These are phyloP conservation scores for Trichoderma breve DNA, from an alignment of 2,329 filamentous ascomycete genomes.

Conservation along the genomic window DNA sequence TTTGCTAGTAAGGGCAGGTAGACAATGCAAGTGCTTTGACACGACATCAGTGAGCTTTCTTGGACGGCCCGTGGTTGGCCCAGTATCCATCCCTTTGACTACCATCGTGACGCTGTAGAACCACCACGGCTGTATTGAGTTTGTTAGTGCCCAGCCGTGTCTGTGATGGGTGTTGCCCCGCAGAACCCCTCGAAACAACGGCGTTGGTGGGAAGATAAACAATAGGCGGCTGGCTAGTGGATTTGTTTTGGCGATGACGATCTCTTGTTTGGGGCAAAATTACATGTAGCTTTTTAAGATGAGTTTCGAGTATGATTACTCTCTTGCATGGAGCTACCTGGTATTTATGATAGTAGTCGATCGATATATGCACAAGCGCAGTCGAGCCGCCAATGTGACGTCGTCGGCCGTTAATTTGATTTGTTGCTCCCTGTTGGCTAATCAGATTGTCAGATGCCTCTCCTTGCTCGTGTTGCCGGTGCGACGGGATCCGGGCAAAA, in stretches of 20 bases:
- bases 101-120: not conserved
- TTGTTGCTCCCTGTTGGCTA: not conserved
- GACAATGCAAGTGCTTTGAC: constrained; percentile 8
- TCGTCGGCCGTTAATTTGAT: not conserved
- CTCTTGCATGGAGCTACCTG: not conserved
- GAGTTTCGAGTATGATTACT: not conserved
- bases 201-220: not conserved
- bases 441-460: not conserved
- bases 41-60: not conserved
- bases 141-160: not conserved
- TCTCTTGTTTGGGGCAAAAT: not conserved
- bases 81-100: not conserved
- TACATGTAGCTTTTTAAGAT: not conserved
- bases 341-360: not conserved
- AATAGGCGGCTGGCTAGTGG: not conserved
- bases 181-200: constrained; percentile 8
- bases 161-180: not conserved
- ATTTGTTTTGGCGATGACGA: constrained; percentile 6
- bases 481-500: not conserved
- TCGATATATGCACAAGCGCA: not conserved
- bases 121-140: not conserved
- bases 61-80: not conserved
- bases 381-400: not conserved
- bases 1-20: not conserved
- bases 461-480: constrained; percentile 8